These are phyloP conservation scores for Ceratocystis diversiconidia DNA, from an alignment of 2,329 filamentous ascomycete genomes.

Conservation along the genomic window DNA sequence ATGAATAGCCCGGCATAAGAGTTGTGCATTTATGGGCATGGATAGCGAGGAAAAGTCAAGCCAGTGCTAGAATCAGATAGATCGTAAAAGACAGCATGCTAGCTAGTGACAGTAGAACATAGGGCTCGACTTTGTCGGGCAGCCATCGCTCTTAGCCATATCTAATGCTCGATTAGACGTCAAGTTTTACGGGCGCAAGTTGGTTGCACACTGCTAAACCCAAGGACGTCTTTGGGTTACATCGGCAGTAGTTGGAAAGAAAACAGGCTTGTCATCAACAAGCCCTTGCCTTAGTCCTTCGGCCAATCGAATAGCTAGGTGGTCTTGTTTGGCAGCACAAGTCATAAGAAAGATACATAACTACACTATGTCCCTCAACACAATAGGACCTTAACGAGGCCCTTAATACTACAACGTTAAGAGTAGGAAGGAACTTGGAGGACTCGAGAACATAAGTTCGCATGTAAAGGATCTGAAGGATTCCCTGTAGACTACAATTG, in stretches of 20 bases:
- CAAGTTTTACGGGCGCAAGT: constrained; percentile 1
- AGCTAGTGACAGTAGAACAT: background rate
- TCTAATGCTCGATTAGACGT: background rate
- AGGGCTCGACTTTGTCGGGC: background rate
- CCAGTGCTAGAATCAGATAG: background rate
- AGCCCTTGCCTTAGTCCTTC: too few species aligned
- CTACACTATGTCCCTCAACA: too few species aligned
- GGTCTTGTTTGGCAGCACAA: too few species aligned
- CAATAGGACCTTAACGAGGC: too few species aligned
- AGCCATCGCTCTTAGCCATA: background rate
- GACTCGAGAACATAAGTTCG: constrained; percentile 3
- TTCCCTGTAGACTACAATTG: background rate
- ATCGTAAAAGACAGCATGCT: background rate
- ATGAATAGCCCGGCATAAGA: background rate
- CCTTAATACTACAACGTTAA: background rate
- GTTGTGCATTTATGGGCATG: background rate
- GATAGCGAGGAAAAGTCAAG: background rate
- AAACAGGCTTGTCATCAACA: too few species aligned
- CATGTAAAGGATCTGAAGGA: background rate
- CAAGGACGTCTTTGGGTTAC: background rate
- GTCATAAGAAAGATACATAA: too few species aligned
- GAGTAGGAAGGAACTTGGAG: background rate
- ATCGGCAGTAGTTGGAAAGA: background rate
- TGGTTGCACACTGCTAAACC: constrained; percentile 1
- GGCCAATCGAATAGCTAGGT: too few species aligned